These are phyloP conservation scores for Zoysia japonica DNA, from an alignment of 176 grass and related monocot genomes.

Conservation along the genomic window DNA sequence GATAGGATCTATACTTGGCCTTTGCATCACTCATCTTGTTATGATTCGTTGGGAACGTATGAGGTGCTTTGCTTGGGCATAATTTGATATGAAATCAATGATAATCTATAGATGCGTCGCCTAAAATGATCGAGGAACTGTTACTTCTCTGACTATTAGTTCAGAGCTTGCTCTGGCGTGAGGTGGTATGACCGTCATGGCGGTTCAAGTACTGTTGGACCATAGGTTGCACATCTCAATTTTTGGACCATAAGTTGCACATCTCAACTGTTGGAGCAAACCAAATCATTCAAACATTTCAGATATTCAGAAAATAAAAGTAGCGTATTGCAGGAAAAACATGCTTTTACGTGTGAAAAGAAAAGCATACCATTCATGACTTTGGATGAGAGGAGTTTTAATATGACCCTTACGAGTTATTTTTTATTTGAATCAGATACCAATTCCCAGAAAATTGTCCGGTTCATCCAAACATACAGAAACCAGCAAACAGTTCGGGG, in stretches of 20 bases:
- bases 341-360: no score
- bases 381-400: not conserved
- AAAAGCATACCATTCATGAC: not conserved
- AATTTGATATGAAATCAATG: not conserved
- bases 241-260: not conserved
- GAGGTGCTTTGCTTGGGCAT: slow-evolving; percentile 12
- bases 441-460: not conserved
- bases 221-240: not conserved
- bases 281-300: not conserved
- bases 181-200: not conserved
- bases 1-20: not conserved
- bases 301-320: not conserved
- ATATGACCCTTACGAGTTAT: not conserved
- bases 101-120: not conserved
- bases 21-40: not conserved
- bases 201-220: no score
- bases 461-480: not conserved
- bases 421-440: not conserved
- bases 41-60: slow-evolving; percentile 38
- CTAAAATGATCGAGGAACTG: not conserved
- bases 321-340: not conserved
- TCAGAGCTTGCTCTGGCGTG: not conserved
- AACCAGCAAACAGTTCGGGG: not conserved
- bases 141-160: not conserved
- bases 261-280: not conserved